Base-by-base conservation (phyloP, 2,329 filamentous ascomycete species). In the Claviceps fusiformis region DNA sequence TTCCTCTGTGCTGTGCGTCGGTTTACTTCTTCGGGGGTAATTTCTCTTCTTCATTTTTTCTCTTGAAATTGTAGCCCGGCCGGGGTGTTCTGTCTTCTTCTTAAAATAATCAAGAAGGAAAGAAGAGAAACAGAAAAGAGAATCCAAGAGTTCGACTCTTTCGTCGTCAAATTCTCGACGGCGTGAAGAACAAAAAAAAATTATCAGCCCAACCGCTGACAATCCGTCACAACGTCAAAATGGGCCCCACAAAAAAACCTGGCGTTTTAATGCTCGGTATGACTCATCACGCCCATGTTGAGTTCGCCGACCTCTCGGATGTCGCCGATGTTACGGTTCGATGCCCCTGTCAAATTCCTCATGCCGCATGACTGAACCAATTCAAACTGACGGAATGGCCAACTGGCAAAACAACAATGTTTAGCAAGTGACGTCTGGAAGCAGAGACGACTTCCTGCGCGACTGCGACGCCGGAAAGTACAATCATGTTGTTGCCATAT, bases 381-480 rank as follows among this genome's bases (percentile, higher is more conserved):
- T 10, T 17, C 15, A 13, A 17, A 47, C 45, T 47, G 24, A 53
- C 24, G n/a, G 10, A 7, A 31, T 11, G 33, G 17, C 24, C 11
- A 43, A 15, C 41, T 43, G 37, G 41, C 10, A 31, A 17, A 27
- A 43, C 3, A 35, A n/a, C 15, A 15, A 37, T 37, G 15, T 49
- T 8, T 52, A 60, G 56, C 55, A 59, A 59, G 48, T 60, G 11
- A 58, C 54, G 10, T 55, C 52, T 10, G 58, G 59, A 19, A 59
- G 41, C 19, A 54, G 60, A 31, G 55, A 59, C 2, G 58, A 59
- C 33, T 61, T 60, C 39, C 39, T 61, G 35, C 55, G 55, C 46
- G 80, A 86, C 69, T 82, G 79, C 67, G 72, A 73, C 56, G 72
- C 71, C 47, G 82, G 82, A 41, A 70, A 71, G 39, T 71, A 84